Conservation (phyloP, 371 early-diverging fungal genomes). For the Zychaea mexicana region DNA sequence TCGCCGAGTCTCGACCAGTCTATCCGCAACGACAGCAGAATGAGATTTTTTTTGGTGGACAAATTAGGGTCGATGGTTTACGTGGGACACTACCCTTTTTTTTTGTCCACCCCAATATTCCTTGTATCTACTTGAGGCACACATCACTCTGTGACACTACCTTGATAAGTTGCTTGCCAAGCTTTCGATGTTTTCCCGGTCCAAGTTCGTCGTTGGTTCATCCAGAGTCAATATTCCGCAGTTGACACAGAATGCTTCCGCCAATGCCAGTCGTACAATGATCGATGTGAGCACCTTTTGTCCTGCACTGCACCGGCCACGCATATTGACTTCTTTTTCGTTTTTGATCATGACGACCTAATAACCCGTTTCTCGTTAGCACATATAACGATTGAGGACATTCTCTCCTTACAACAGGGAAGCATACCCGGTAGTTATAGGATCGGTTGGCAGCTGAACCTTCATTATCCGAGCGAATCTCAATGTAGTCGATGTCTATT, state of each 20-base stretch:
- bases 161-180: conserved; percentile 85
- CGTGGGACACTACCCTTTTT: neutral
- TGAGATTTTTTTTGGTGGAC: neutral
- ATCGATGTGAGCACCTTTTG: conserved; percentile 98
- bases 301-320: conserved; percentile 98
- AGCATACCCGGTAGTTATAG: conserved; percentile 87
- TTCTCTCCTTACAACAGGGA: neutral
- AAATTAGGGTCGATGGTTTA: neutral
- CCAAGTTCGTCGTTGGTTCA: conserved; percentile 99
- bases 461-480: conserved; percentile 91
- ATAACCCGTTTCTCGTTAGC: neutral
- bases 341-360: conserved; percentile 97
- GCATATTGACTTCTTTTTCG: conserved; percentile 94
- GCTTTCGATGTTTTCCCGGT: conserved; percentile 91
- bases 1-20: conserved; percentile 55
- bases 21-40: neutral
- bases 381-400: neutral
- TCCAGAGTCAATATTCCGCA: conserved; percentile 99
- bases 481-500: conserved; percentile 94
- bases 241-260: conserved; percentile 93
- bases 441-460: conserved; percentile 62
- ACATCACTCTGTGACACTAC: conserved; percentile 45
- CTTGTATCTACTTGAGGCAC: no score
- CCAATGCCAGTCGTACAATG: conserved; percentile 97
- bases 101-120: neutral